phyloP scores from a whole-genome alignment of 139 green algal species.

The Chlorella sp. region DNA sequence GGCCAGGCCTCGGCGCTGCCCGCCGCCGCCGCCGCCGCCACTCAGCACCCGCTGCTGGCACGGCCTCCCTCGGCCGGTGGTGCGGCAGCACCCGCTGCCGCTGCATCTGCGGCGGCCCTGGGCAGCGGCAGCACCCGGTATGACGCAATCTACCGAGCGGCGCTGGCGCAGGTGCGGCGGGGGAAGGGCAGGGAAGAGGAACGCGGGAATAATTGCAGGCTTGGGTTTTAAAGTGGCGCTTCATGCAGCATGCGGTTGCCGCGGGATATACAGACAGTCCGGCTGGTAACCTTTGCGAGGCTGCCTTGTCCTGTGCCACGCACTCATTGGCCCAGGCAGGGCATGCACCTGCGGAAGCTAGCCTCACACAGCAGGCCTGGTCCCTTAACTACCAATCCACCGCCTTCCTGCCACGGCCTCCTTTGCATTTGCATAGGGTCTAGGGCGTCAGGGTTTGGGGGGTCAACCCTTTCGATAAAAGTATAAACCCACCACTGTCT shows the following conservation, averaged over 20 bases:
- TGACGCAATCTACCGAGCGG: slow-evolving; percentile 24
- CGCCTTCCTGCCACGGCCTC: no score
- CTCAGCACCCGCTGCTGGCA: slow-evolving; percentile 37
- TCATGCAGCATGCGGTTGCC: not conserved
- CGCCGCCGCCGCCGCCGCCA: not conserved
- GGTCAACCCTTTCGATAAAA: no score
- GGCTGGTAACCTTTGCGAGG: no score
- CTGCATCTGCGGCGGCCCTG: not conserved
- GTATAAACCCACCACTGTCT: no score
- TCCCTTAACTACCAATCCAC: no score
- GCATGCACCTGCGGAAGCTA: no score
- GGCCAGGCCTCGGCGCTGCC: not conserved
- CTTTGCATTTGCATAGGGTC: no score
- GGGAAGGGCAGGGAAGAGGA: not conserved
- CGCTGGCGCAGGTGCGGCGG: slow-evolving; percentile 9
- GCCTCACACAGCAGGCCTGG: no score
- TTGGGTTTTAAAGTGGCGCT: not conserved
- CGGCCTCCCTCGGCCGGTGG: slow-evolving; percentile 10
- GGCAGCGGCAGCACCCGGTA: not conserved
- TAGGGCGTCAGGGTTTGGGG: no score
- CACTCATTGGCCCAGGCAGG: no score
- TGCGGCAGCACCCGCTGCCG: not conserved
- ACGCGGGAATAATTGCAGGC: not conserved
- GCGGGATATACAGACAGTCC: no score
- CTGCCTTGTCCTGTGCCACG: no score